Conservation (phyloP, 179 eudicot species). For the Corrigiola litoralis region DNA sequence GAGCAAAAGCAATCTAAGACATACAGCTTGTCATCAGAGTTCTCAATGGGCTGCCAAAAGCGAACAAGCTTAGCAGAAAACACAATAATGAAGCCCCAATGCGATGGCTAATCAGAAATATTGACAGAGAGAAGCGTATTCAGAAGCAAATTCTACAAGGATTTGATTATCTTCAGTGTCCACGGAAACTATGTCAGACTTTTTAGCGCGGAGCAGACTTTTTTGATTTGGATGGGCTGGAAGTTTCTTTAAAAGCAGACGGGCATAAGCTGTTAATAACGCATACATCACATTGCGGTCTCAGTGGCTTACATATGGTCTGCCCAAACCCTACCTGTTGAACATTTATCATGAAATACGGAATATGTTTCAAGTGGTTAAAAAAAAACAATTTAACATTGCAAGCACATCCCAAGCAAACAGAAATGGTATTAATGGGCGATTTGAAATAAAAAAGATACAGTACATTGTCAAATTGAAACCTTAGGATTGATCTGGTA, state of each 20-base stretch:
- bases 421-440: background rate
- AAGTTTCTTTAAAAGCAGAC: slow-evolving; percentile 73
- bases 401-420: background rate
- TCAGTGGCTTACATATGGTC: slow-evolving; percentile 74
- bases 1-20: too few relatives aligned
- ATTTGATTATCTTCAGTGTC: too few relatives aligned
- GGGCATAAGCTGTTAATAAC: slow-evolving; percentile 59
- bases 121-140: too few relatives aligned
- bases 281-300: slow-evolving; percentile 66
- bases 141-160: too few relatives aligned
- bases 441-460: too few relatives aligned
- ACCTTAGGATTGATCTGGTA: too few relatives aligned
- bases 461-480: too few relatives aligned
- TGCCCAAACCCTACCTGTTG: slow-evolving; percentile 92
- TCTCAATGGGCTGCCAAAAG: too few relatives aligned
- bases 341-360: background rate
- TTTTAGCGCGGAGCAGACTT: slow-evolving; percentile 22
- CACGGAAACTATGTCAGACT: background rate
- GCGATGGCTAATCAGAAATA: too few relatives aligned
- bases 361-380: background rate
- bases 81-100: too few relatives aligned
- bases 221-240: slow-evolving; percentile 52
- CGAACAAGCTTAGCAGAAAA: too few relatives aligned
- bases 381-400: background rate
- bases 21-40: too few relatives aligned